Conservation (phyloP, 2,329 filamentous ascomycete genomes). For the Alternaria arborescens region DNA sequence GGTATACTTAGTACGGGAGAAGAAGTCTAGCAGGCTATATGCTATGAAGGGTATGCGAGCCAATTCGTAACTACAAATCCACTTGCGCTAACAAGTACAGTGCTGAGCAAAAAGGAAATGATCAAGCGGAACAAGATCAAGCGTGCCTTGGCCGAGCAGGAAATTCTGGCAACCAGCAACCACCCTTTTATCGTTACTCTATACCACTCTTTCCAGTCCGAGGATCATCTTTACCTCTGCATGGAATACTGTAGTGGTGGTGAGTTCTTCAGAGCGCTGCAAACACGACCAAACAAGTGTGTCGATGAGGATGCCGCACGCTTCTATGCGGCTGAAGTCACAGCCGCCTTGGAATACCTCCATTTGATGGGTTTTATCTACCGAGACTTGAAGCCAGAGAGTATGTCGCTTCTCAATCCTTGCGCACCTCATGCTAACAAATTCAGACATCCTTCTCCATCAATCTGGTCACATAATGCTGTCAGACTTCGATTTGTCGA, state of each 20-base stretch:
- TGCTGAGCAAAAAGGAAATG: slow-evolving; percentile 99
- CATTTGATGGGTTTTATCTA: slow-evolving; percentile 99
- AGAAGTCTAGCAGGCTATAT: slow-evolving; percentile 94
- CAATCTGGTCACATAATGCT: slow-evolving; percentile 99
- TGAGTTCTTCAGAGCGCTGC: slow-evolving; percentile 96
- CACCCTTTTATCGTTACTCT: slow-evolving; percentile 98
- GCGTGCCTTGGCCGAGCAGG: slow-evolving; percentile 93
- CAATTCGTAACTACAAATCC: neutral
- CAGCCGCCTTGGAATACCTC: slow-evolving; percentile 92
- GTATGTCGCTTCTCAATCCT: slow-evolving; percentile 62
- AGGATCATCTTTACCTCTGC: slow-evolving; percentile 98
- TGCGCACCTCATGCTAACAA: slow-evolving; percentile 48
- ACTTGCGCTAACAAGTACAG: slow-evolving; percentile 60
- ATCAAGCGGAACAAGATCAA: slow-evolving; percentile 99
- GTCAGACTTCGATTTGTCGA: slow-evolving; percentile 97
- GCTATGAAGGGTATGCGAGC: slow-evolving; percentile 88
- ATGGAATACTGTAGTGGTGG: slow-evolving; percentile 99
- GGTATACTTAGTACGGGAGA: slow-evolving; percentile 95
- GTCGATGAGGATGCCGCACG: slow-evolving; percentile 96
- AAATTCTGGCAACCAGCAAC: slow-evolving; percentile 97
- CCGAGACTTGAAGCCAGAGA: slow-evolving; percentile 94
- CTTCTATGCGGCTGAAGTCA: slow-evolving; percentile 98
- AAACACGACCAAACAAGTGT: slow-evolving; percentile 96
- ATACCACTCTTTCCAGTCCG: slow-evolving; percentile 98
- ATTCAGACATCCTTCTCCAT: slow-evolving; percentile 88